Conservation (phyloP, 1,284 basidiomycete genomes). For the Trichosporon sp. region DNA sequence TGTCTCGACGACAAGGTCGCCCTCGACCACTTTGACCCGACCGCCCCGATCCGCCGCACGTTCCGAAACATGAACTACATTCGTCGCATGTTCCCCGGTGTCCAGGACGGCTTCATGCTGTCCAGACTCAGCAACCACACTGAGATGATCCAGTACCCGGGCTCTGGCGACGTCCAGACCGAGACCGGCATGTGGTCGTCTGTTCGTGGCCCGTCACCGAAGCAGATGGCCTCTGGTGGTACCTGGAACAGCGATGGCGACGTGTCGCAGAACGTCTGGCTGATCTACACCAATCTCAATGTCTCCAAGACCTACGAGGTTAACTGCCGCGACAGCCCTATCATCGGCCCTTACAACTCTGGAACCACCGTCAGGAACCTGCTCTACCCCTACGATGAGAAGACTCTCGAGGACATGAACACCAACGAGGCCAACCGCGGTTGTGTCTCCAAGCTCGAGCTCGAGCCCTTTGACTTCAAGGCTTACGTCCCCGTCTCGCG, state of each 20-base stretch:
- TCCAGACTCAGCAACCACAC: constrained; percentile 82
- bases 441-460: constrained; percentile 67
- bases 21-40: constrained; percentile 92
- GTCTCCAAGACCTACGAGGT: constrained; percentile 65
- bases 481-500: constrained; percentile 68
- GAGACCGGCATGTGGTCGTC: constrained; percentile 86
- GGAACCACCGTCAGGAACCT: constrained; percentile 70
- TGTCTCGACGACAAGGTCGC: constrained; percentile 86
- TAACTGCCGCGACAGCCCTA: constrained; percentile 67
- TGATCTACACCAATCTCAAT: constrained; percentile 84
- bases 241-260: constrained; percentile 56
- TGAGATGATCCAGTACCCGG: constrained; percentile 70
- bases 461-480: constrained; percentile 78
- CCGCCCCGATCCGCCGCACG: constrained; percentile 70
- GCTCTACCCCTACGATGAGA: constrained; percentile 78
- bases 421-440: constrained; percentile 69
- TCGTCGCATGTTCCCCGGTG: constrained; percentile 67
- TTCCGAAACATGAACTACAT: constrained; percentile 73
- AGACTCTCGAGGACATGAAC: constrained; percentile 66
- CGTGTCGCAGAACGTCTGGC: constrained; percentile 67
- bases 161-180: constrained; percentile 74
- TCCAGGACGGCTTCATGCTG: constrained; percentile 82
- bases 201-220: constrained; percentile 63
- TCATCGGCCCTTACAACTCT: constrained; percentile 71
- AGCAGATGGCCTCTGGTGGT: constrained; percentile 62